phyloP scores from a whole-genome alignment of 352 stramenopile genomes.

The Phytopythium litorale region DNA sequence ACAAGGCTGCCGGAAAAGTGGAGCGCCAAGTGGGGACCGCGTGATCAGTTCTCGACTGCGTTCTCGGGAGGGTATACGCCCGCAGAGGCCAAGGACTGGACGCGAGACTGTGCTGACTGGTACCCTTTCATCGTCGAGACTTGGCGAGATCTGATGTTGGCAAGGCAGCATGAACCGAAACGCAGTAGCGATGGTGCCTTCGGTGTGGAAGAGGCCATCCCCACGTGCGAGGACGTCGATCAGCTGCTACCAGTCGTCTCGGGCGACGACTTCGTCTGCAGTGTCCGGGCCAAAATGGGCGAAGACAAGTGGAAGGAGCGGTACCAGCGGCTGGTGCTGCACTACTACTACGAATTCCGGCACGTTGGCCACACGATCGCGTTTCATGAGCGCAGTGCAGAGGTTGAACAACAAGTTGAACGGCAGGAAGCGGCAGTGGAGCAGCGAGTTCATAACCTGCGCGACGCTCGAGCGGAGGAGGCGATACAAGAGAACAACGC shows the following conservation, averaged over 20 bases:
- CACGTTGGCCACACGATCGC: conserved; percentile 42
- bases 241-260: conserved; percentile 1
- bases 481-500: conserved; percentile 36
- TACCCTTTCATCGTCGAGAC: conserved; percentile 50
- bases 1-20: conserved; percentile 55
- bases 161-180: not conserved
- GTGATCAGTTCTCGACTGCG: conserved; percentile 47
- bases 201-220: no score
- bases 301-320: conserved; percentile 40
- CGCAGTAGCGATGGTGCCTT: conserved; percentile 1
- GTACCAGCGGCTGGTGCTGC: conserved; percentile 45
- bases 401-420: conserved; percentile 7
- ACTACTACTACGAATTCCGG: conserved; percentile 79
- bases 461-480: conserved; percentile 22
- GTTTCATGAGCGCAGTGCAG: conserved; percentile 22
- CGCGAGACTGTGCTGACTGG: conserved; percentile 34
- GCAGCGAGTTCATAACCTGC: conserved; percentile 10
- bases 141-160: conserved; percentile 27
- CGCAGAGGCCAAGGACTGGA: conserved; percentile 48
- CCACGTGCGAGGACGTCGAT: not conserved
- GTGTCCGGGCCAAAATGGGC: conserved; percentile 29
- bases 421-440: conserved; percentile 5
- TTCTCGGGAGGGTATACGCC: conserved; percentile 51
- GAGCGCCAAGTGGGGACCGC: conserved; percentile 48
- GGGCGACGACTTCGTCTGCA: conserved; percentile 41